Evolutionary conservation across 139 green algal genomes (phyloP).

Genomic region (Chlamydomonas applanata): DNA sequence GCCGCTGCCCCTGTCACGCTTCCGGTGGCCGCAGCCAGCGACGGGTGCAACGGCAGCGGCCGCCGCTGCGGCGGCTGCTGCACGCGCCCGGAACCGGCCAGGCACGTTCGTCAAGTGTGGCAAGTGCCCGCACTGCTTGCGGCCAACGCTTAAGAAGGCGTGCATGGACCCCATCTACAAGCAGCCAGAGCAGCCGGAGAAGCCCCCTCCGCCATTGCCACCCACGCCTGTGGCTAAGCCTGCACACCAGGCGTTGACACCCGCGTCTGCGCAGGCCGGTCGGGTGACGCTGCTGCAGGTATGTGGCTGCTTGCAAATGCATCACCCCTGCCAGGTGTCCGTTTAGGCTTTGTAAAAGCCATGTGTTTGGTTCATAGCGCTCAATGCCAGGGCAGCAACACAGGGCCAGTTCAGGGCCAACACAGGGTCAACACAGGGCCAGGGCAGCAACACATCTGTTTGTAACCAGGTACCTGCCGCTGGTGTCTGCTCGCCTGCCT

Average conservation of each 20-base stretch:
- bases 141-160: slow-evolving; percentile 4
- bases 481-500: too few relatives aligned
- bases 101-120: not conserved
- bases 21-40: not conserved
- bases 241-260: too few relatives aligned
- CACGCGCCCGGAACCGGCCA: not conserved
- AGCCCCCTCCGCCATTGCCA: not conserved
- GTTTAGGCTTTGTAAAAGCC: too few relatives aligned
- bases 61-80: too few relatives aligned
- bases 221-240: not conserved
- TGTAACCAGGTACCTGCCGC: too few relatives aligned
- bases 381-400: too few relatives aligned
- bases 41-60: not conserved
- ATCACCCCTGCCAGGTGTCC: too few relatives aligned
- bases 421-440: too few relatives aligned
- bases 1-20: not conserved
- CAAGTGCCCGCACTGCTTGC: slow-evolving; percentile 1
- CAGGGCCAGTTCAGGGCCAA: too few relatives aligned
- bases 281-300: not conserved
- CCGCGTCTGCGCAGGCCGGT: not conserved
- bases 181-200: not conserved
- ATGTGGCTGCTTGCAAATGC: not conserved
- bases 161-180: slow-evolving; percentile 1
- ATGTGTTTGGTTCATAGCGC: too few relatives aligned
- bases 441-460: too few relatives aligned